Evolutionary conservation across 116 monocot genomes (phyloP).

Genomic region (Papilionanthe hybrid): DNA sequence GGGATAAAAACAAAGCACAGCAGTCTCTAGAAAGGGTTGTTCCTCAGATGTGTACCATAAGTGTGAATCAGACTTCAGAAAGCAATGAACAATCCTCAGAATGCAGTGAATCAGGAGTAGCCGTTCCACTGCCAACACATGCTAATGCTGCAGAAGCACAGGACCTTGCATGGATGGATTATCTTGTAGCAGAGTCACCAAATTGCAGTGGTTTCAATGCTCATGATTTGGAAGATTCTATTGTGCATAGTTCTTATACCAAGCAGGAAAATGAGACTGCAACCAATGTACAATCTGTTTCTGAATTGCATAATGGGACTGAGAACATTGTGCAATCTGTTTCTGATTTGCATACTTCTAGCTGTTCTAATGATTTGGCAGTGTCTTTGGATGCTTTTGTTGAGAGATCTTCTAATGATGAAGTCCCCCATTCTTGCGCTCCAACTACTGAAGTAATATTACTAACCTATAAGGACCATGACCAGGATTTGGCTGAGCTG

Average conservation of each 20-base stretch:
- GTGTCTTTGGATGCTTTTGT: conserved; percentile 26
- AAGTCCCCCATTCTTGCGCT: conserved; percentile 14
- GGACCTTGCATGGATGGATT: conserved; percentile 20
- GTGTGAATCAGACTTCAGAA: conserved; percentile 15
- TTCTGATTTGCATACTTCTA: conserved; percentile 5
- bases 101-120: conserved; percentile 18
- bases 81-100: conserved; percentile 14
- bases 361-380: conserved; percentile 13
- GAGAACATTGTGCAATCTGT: neutral
- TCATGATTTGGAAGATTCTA: conserved; percentile 16
- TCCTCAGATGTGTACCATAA: conserved; percentile 9
- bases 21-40: conserved; percentile 27
- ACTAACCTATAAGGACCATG: conserved; percentile 39
- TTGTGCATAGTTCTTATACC: conserved; percentile 11
- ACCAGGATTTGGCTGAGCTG: conserved; percentile 10
- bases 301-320: conserved; percentile 5
- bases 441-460: conserved; percentile 23
- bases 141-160: conserved; percentile 14
- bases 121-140: conserved; percentile 5
- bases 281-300: conserved; percentile 5
- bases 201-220: conserved; percentile 12
- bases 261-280: conserved; percentile 17
- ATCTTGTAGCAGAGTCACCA: conserved; percentile 1
- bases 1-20: conserved; percentile 24
- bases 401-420: conserved; percentile 16